Base-by-base conservation (phyloP, 495 filamentous ascomycete genomes). In the Daldinia loculata region DNA sequence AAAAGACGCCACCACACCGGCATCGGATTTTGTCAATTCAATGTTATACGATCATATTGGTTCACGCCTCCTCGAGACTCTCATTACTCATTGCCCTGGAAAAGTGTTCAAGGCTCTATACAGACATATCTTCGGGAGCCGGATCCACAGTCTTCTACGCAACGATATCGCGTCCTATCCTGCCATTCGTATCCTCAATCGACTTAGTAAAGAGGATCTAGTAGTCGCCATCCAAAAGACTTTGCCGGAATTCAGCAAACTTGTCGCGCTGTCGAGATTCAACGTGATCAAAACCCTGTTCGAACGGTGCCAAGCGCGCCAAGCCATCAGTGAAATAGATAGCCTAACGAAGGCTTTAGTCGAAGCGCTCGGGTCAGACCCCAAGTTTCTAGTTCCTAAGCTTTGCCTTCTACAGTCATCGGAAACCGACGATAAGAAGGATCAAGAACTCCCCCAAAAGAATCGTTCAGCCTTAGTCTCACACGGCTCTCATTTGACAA, bases 121-220 rank as follows among this genome's bases (percentile, higher is more conserved):
- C 75, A 86, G 85, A 45, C 87, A 89, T 52, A 87, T 91, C 66
- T 91, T 98, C 67, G 88, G 87, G 61, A 89, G 90, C 1, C 87
- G 92, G 6, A 90, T 98, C 50, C 87, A 87, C 3, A 91, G 86
- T 39, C 82, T 97, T 36, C 85, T 95, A 1, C 90, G 93, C 48
- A 98, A 98, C 77, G 93, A 93, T 68, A 92, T 93, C 63, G 93
- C 95, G 8, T 89, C 88, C 22, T 98, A 95, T 74, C 91, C 95
- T 4, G 91, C 93, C 8, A 88, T 92, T 64, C 86, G 86, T 41
- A 87, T 94, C 4, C 80, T 99, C 41, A 93, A 95, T 74, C 84
- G 94, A 72, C 85, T 98, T 22, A 89, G 89, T 74, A 92, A 92
- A 74, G 92, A 96, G 61, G 93, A 97, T 73, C 82, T 99, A 26